phyloP scores from a whole-genome alignment of 805 yeast species.

The Hanseniaspora lindneri region DNA sequence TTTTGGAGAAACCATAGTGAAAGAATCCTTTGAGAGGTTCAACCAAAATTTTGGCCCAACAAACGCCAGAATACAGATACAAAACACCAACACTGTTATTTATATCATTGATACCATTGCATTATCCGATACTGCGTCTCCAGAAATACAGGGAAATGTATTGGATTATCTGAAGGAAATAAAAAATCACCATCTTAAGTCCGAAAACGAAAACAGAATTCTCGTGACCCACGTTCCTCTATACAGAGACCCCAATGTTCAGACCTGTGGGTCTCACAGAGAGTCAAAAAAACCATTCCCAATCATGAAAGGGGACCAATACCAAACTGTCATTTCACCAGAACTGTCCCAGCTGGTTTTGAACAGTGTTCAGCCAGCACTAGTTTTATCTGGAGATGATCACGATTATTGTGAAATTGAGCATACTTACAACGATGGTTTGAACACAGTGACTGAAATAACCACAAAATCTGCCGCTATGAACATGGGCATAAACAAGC shows the following conservation, averaged over 20 bases:
- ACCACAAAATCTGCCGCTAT: slow-evolving; percentile 83
- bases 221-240: slow-evolving; percentile 82
- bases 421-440: slow-evolving; percentile 34
- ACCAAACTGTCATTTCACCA: slow-evolving; percentile 73
- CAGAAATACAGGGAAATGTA: slow-evolving; percentile 38
- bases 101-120: slow-evolving; percentile 78
- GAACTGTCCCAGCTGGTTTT: slow-evolving; percentile 50
- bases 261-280: slow-evolving; percentile 62
- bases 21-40: slow-evolving; percentile 50
- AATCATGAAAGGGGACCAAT: slow-evolving; percentile 63
- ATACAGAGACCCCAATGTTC: slow-evolving; percentile 50
- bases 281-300: slow-evolving; percentile 62
- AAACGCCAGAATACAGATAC: slow-evolving; percentile 36
- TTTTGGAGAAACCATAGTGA: slow-evolving; percentile 60
- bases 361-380: slow-evolving; percentile 46
- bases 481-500: slow-evolving; percentile 80
- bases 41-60: slow-evolving; percentile 62
- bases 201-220: slow-evolving; percentile 43
- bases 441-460: slow-evolving; percentile 42
- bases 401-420: slow-evolving; percentile 83
- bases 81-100: slow-evolving; percentile 51
- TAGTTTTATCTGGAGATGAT: slow-evolving; percentile 85
- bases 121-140: slow-evolving; percentile 46
- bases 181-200: slow-evolving; percentile 21
- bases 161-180: slow-evolving; percentile 39